Percentiles rank a stretch among this genome's conserved stretches.
Conservation (phyloP, 306 rosid genomes). For the Mimosa pudica region DNA sequence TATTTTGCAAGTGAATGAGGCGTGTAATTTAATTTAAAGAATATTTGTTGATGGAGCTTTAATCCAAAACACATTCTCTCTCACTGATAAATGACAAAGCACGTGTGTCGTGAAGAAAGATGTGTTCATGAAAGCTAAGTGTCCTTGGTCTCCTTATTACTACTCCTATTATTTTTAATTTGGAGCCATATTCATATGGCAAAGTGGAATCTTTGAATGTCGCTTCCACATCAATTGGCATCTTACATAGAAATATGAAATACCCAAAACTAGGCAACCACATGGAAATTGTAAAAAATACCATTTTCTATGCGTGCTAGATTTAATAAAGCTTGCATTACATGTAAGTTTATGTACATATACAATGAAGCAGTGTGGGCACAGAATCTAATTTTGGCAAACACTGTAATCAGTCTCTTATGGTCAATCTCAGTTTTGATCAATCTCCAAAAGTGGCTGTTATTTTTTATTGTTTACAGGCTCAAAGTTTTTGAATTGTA, state of each 20-base stretch:
- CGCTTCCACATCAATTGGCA: not conserved
- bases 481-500: not conserved
- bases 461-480: not conserved
- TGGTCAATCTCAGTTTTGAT: not conserved
- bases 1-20: not conserved
- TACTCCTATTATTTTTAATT: not conserved
- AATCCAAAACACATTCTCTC: not conserved
- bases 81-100: constrained; percentile 5
- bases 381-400: constrained; percentile 2
- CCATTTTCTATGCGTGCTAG: not conserved
- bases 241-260: not conserved
- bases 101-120: not conserved
- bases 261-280: not conserved
- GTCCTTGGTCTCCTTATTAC: too few relatives aligned
- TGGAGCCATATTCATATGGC: not conserved
- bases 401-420: not conserved
- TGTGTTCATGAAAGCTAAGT: not conserved
- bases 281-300: not conserved
- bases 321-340: not conserved
- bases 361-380: not conserved
- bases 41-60: not conserved
- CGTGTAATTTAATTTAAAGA: not conserved
- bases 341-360: not conserved
- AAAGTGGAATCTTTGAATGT: not conserved
- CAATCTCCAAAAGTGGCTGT: not conserved